phyloP scores from a whole-genome alignment of 257 asterid genomes.

The Misopates orontium region DNA sequence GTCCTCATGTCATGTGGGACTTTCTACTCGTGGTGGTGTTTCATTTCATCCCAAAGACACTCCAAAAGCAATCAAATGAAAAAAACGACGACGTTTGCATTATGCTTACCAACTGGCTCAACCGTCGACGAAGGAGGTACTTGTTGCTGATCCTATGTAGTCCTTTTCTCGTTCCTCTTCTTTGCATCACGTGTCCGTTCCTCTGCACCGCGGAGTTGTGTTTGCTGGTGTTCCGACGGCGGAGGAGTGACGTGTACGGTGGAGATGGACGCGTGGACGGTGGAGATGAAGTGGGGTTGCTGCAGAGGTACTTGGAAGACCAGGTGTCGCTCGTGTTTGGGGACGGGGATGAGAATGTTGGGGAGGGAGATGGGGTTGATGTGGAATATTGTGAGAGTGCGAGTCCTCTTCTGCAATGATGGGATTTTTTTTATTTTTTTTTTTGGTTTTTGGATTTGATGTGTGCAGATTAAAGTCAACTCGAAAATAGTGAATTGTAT shows the following conservation, averaged over 20 bases:
- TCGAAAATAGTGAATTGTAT: background rate
- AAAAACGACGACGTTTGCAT: background rate
- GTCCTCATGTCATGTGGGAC: too few species aligned
- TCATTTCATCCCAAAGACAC: too few species aligned
- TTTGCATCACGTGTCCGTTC: slow-evolving; percentile 40
- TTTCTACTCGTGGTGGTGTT: too few species aligned
- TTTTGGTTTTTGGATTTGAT: background rate
- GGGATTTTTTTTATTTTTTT: background rate
- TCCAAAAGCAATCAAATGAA: slow-evolving; percentile 35
- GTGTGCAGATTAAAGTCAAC: slow-evolving; percentile 12
- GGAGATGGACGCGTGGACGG: slow-evolving; percentile 5
- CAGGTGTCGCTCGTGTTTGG: slow-evolving; percentile 39
- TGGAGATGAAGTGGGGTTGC: slow-evolving; percentile 27
- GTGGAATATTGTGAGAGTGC: slow-evolving; percentile 42
- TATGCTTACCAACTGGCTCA: slow-evolving; percentile 27
- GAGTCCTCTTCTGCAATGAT: slow-evolving; percentile 43
- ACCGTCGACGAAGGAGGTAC: slow-evolving; percentile 41
- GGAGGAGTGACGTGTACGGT: slow-evolving; percentile 2
- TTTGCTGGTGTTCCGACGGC: slow-evolving; percentile 31
- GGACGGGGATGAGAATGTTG: slow-evolving; percentile 30
- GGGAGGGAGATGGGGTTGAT: slow-evolving; percentile 36
- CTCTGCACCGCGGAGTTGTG: slow-evolving; percentile 40
- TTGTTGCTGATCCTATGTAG: slow-evolving; percentile 41
- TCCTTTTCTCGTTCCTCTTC: slow-evolving; percentile 50
- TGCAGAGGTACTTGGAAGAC: slow-evolving; percentile 43